These are phyloP conservation scores for Peronospora farinosa DNA, from an alignment of 352 stramenopile genomes.

Conservation along the genomic window DNA sequence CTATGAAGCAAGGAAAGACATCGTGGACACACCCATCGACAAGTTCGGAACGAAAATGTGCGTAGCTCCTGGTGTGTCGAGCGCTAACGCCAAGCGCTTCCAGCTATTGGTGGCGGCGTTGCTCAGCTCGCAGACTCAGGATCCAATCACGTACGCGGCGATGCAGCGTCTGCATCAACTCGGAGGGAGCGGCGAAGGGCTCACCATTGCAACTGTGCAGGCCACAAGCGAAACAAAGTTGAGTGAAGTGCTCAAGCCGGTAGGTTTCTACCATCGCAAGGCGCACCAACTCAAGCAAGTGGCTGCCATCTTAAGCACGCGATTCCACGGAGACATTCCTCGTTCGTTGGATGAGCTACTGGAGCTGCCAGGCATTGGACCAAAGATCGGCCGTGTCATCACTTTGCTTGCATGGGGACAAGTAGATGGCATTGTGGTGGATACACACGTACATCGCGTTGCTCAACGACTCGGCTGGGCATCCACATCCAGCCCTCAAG, in stretches of 20 bases:
- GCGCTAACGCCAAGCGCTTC: constrained; percentile 40
- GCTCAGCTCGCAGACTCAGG: constrained; percentile 70
- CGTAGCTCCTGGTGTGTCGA: constrained; percentile 23
- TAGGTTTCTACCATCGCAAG: constrained; percentile 74
- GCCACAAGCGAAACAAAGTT: constrained; percentile 29
- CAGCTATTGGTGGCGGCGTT: constrained; percentile 58
- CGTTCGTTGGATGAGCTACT: constrained; percentile 35
- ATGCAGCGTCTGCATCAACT: constrained; percentile 62
- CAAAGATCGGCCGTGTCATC: constrained; percentile 70
- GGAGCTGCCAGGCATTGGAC: constrained; percentile 54
- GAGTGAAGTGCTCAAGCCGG: constrained; percentile 46
- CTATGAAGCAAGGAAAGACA: constrained; percentile 28
- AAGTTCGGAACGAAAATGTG: constrained; percentile 63
- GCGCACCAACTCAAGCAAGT: constrained; percentile 55
- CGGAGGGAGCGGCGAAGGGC: constrained; percentile 26
- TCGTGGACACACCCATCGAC: constrained; percentile 52
- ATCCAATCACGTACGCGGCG: constrained; percentile 56
- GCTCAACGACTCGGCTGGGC: constrained; percentile 58
- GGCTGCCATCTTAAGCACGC: constrained; percentile 32
- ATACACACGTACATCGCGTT: constrained; percentile 75
- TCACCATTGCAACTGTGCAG: constrained; percentile 45
- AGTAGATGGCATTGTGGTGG: constrained; percentile 66
- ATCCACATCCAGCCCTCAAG: constrained; percentile 21
- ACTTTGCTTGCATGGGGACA: constrained; percentile 54
- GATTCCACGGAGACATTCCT: constrained; percentile 48